phyloP scores from a whole-genome alignment of 371 early-diverging fungal genomes.

The Apophysomyces elegans region DNA sequence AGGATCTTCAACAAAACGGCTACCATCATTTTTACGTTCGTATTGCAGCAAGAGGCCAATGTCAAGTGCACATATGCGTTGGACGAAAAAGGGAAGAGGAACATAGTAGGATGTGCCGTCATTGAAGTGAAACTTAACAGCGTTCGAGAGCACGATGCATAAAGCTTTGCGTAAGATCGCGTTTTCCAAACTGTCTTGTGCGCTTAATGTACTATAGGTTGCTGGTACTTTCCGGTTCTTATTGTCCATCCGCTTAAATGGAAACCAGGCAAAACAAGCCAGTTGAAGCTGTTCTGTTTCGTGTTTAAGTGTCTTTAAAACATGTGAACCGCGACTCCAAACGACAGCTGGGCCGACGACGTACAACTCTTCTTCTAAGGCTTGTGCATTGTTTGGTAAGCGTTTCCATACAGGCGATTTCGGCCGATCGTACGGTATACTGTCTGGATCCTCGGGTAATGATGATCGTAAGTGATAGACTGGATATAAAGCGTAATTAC shows the following conservation, averaged over 20 bases:
- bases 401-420: neutral
- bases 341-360: conserved; percentile 18
- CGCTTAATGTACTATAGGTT: neutral
- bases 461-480: neutral
- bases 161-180: conserved; percentile 19
- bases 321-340: conserved; percentile 26
- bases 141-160: conserved; percentile 22
- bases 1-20: conserved; percentile 6
- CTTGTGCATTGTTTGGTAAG: neutral
- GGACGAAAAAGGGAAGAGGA: conserved; percentile 20
- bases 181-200: neutral
- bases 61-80: conserved; percentile 17
- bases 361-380: conserved; percentile 27
- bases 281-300: conserved; percentile 18
- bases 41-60: conserved; percentile 23
- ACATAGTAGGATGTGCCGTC: conserved; percentile 24
- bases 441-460: neutral
- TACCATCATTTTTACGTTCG: conserved; percentile 7
- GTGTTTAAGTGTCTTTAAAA: conserved; percentile 20
- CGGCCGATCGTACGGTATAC: neutral
- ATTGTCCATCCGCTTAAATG: conserved; percentile 10
- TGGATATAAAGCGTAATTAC: conserved; percentile 1
- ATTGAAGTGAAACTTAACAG: conserved; percentile 22
- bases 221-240: neutral
- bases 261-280: conserved; percentile 31